Evolutionary conservation across 1,139 yeast species (phyloP).

Genomic region (Pichia sp.): DNA sequence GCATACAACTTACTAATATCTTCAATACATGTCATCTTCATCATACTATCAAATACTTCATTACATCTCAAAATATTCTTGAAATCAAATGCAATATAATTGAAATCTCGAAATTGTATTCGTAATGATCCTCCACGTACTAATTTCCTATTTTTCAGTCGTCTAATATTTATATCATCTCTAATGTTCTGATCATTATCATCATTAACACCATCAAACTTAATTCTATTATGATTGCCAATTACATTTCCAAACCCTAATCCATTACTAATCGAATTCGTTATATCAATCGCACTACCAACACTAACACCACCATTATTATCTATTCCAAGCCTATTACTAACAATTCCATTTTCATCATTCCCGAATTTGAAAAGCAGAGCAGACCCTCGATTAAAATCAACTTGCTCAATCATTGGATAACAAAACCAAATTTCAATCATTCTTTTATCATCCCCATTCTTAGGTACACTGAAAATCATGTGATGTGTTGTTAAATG

Average conservation of each 20-base stretch:
- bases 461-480: conserved; percentile 47
- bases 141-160: conserved; percentile 25
- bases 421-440: conserved; percentile 90
- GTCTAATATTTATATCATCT: background rate
- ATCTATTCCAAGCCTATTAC: conserved; percentile 1
- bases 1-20: conserved; percentile 61
- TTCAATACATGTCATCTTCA: conserved; percentile 55
- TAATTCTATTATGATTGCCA: background rate
- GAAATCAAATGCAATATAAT: conserved; percentile 76
- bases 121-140: conserved; percentile 53
- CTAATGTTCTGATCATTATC: conserved; percentile 6
- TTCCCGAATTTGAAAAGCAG: conserved; percentile 14
- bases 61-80: conserved; percentile 48
- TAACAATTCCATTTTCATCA: conserved; percentile 2
- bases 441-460: conserved; percentile 22
- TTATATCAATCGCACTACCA: conserved; percentile 9
- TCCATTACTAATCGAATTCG: conserved; percentile 10
- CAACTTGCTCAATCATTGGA: conserved; percentile 70
- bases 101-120: conserved; percentile 77
- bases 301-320: conserved; percentile 6
- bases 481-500: conserved; percentile 81
- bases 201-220: background rate
- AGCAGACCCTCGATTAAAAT: conserved; percentile 50
- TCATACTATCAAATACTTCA: conserved; percentile 67
- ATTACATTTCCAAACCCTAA: conserved; percentile 9